These are phyloP conservation scores for Pelargonium myrrhifolium DNA, from an alignment of 441 rosid species.

Conservation along the genomic window DNA sequence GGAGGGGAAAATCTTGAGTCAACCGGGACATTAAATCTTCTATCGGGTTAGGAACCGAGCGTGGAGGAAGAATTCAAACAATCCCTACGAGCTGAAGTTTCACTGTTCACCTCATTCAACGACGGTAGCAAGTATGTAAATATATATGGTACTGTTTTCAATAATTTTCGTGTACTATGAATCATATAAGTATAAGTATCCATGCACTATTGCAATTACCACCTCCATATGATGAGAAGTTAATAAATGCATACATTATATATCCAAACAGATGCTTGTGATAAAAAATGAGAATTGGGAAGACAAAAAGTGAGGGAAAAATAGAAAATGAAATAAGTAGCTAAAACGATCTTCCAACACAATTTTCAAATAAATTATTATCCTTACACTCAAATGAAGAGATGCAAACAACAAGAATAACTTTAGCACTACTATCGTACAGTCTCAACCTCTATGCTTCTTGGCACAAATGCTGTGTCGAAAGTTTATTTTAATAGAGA, in stretches of 20 bases:
- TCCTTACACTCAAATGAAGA: background rate
- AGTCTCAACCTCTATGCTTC: constrained; percentile 11
- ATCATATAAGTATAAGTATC: too few relatives aligned
- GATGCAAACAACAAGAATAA: background rate
- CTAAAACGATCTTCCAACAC: background rate
- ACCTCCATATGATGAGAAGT: too few relatives aligned
- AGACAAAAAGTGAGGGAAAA: too few relatives aligned
- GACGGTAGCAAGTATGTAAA: too few relatives aligned
- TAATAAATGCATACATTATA: too few relatives aligned
- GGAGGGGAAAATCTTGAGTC: constrained; percentile 26
- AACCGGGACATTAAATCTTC: constrained; percentile 19
- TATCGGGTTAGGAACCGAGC: constrained; percentile 1
- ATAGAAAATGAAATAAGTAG: background rate
- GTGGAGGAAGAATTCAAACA: background rate
- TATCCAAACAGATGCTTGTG: background rate
- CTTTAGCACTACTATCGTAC: background rate
- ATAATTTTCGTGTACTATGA: background rate
- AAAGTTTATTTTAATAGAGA: constrained; percentile 15
- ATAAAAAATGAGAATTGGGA: background rate
- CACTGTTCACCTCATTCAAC: too few relatives aligned
- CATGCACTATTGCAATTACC: too few relatives aligned
- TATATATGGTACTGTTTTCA: too few relatives aligned
- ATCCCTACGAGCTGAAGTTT: too few relatives aligned
- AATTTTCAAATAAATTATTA: background rate
- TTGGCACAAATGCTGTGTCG: background rate